Percentiles rank a stretch among this genome's conserved stretches.
phyloP scores from a whole-genome alignment of 2,329 filamentous ascomycete genomes.

The Epichloe scottii region DNA sequence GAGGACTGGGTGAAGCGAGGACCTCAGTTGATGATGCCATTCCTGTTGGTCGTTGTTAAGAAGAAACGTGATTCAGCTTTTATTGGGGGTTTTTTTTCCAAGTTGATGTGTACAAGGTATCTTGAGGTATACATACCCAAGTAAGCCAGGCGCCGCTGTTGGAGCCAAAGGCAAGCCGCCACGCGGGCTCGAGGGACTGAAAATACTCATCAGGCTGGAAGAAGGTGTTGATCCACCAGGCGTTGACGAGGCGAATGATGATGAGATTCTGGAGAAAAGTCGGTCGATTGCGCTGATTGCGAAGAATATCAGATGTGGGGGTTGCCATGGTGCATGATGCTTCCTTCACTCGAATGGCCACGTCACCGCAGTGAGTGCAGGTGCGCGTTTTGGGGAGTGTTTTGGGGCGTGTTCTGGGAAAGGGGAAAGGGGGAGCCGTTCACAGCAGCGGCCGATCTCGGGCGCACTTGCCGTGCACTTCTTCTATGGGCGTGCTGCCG shows the following conservation, averaged over 20 bases:
- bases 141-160: constrained; percentile 81
- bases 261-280: constrained; percentile 32
- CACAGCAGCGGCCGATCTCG: constrained; percentile 1
- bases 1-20: constrained; percentile 78
- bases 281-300: constrained; percentile 9
- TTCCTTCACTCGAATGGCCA: constrained; percentile 1
- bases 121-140: constrained; percentile 52
- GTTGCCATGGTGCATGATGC: constrained; percentile 11
- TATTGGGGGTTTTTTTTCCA: background rate
- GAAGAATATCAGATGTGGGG: constrained; percentile 10
- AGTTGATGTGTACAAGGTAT: constrained; percentile 8
- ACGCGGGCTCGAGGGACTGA: constrained; percentile 88
- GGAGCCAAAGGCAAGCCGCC: constrained; percentile 71
- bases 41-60: constrained; percentile 46
- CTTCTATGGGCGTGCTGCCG: background rate
- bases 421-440: background rate
- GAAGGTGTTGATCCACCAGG: constrained; percentile 69
- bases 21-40: constrained; percentile 80
- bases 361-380: background rate
- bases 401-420: too few relatives aligned
- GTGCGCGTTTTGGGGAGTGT: background rate
- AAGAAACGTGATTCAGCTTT: background rate
- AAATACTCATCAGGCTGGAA: constrained; percentile 99
- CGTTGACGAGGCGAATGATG: constrained; percentile 66
- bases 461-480: background rate